Base-by-base conservation (phyloP, 2,329 filamentous ascomycete species). In the Laburnicola sp. region DNA sequence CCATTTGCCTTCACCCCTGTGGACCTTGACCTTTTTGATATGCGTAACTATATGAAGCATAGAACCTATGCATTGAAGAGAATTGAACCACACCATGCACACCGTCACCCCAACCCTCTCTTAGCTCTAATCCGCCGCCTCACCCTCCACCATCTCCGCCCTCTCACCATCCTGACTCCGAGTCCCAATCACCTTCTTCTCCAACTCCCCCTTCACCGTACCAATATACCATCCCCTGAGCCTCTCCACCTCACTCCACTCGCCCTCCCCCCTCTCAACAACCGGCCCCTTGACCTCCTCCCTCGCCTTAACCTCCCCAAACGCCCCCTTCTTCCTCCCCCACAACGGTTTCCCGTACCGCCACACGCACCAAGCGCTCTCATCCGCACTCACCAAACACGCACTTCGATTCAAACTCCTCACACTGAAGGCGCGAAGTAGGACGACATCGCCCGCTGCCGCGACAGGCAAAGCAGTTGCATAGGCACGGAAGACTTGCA, bases 301-400 rank as follows among this genome's bases (percentile, higher is more conserved):
- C 44, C 65, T 57, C 32, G 60, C 56, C 57, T 55, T 58, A 21
- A 65, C 37, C 31, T 69, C 70, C 32, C 64, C 68, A 47, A 62
- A 69, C 23, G 53, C 48, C 21, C 63, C 62, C 4, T 54, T 64
- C 42, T 63, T 62, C 7, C 44, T 49, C 0, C 66, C 68, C 66
- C 63, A 70, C 16, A 61, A 57, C 35, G 51, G 65, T 56, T 59
- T 68, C 0, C 58, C 63, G 46, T 61, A 76, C 3, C 74, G 63
- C 75, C 77, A 80, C 2, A 79, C 77, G 50, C 75, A 78, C 78
- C 78, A 80, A 2, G 67, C 69, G 46, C 74, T 76, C 41, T 73
- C 70, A 4, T 77, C 76, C 1, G 62, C 67, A 30, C 74, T 78
- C 6, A 74, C 45, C 6, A 80, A 42, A 38, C 47, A 53, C 11